Conservation (phyloP, 768 basidiomycete genomes). For the Lactarius tabidus region DNA sequence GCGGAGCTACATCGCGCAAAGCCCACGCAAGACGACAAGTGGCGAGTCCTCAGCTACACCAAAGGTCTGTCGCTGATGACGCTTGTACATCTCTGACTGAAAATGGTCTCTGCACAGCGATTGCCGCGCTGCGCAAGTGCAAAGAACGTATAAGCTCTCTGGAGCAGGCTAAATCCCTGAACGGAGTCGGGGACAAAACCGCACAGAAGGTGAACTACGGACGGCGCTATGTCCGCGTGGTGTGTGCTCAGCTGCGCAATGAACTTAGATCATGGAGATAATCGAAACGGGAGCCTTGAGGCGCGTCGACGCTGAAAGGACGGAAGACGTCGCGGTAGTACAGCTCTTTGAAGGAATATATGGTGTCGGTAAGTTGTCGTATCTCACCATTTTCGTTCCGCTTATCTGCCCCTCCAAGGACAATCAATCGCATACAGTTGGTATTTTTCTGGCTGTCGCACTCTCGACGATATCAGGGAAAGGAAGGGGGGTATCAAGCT, state of each 20-base stretch:
- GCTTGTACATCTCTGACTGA: background rate
- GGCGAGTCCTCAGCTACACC: slow-evolving; percentile 60
- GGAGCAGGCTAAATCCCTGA: slow-evolving; percentile 55
- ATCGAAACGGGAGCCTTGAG: slow-evolving; percentile 66
- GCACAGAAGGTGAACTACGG: slow-evolving; percentile 54
- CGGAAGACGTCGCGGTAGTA: slow-evolving; percentile 55
- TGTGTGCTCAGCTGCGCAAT: background rate
- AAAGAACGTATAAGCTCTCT: slow-evolving; percentile 54
- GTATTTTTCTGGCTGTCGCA: slow-evolving; percentile 72
- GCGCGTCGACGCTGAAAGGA: slow-evolving; percentile 63
- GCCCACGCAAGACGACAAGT: slow-evolving; percentile 55
- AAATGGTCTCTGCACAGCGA: slow-evolving; percentile 41
- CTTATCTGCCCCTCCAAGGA: slow-evolving; percentile 39
- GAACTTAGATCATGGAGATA: slow-evolving; percentile 72
- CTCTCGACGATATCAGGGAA: slow-evolving; percentile 64
- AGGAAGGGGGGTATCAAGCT: slow-evolving; percentile 61
- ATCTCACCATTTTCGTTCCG: background rate
- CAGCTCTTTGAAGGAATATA: slow-evolving; percentile 76
- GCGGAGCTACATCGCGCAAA: slow-evolving; percentile 61
- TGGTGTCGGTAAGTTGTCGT: slow-evolving; percentile 63
- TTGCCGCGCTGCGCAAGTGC: slow-evolving; percentile 52
- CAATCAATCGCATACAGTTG: slow-evolving; percentile 63
- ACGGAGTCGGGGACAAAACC: slow-evolving; percentile 69
- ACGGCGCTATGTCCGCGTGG: background rate
- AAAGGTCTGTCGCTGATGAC: slow-evolving; percentile 48